These are phyloP conservation scores for Microbotryum saponariae DNA, from an alignment of 1,284 basidiomycete species.

Conservation along the genomic window DNA sequence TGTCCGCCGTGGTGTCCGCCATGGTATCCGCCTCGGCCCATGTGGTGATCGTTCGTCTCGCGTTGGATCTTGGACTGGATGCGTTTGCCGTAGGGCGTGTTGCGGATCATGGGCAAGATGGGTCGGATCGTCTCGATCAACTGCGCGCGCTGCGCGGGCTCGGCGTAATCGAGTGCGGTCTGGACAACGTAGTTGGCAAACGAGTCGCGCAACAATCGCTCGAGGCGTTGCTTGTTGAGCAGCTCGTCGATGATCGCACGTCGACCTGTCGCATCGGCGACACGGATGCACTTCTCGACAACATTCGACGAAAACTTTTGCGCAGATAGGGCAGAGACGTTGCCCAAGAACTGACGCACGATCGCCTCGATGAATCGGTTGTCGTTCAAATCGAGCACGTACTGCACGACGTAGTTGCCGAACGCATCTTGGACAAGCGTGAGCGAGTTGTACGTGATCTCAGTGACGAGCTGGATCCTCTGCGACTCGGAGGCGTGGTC, in stretches of 20 bases:
- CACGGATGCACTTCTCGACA: slow-evolving; percentile 84
- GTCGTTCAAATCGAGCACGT: slow-evolving; percentile 87
- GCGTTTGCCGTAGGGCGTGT: slow-evolving; percentile 94
- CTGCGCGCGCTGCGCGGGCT: slow-evolving; percentile 65
- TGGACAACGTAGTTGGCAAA: slow-evolving; percentile 45
- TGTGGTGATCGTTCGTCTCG: slow-evolving; percentile 23
- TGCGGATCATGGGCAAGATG: slow-evolving; percentile 85
- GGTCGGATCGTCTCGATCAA: slow-evolving; percentile 93
- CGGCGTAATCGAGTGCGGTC: slow-evolving; percentile 93
- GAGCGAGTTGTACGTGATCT: slow-evolving; percentile 97
- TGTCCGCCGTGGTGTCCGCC: slow-evolving; percentile 17
- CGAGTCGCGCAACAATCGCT: slow-evolving; percentile 88
- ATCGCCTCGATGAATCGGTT: slow-evolving; percentile 95
- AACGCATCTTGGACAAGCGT: slow-evolving; percentile 98
- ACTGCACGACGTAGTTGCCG: slow-evolving; percentile 45
- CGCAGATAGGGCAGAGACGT: slow-evolving; percentile 93
- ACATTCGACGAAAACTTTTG: slow-evolving; percentile 98
- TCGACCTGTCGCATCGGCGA: slow-evolving; percentile 87
- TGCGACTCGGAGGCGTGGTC: slow-evolving; percentile 96
- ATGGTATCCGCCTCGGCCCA: slow-evolving; percentile 9
- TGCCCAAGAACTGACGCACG: slow-evolving; percentile 94
- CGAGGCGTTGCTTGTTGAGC: slow-evolving; percentile 84
- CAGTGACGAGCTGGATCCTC: slow-evolving; percentile 91
- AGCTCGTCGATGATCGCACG: slow-evolving; percentile 95
- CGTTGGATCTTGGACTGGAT: slow-evolving; percentile 89